Conservation (phyloP, 768 basidiomycete genomes). For the Amanita exitialis region DNA sequence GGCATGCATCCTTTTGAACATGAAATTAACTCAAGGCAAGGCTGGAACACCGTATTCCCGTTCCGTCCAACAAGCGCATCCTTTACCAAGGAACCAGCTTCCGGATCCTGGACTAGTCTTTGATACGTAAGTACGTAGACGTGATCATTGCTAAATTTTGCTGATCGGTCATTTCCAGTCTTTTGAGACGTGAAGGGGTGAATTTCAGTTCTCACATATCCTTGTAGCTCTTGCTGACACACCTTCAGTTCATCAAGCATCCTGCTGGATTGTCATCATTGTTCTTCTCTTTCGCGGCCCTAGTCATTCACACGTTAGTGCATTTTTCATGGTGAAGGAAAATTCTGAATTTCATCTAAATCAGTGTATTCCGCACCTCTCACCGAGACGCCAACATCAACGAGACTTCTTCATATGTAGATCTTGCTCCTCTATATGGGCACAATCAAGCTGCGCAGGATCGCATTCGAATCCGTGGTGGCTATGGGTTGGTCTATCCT, state of each 20-base stretch:
- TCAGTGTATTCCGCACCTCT: slow-evolving; percentile 75
- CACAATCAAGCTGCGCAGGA: slow-evolving; percentile 53
- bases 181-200: slow-evolving; percentile 65
- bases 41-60: slow-evolving; percentile 76
- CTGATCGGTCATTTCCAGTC: slow-evolving; percentile 16
- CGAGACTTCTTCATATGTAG: slow-evolving; percentile 81
- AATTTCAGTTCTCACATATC: slow-evolving; percentile 6
- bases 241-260: slow-evolving; percentile 55
- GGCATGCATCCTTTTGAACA: background rate
- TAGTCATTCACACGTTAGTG: slow-evolving; percentile 66
- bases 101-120: slow-evolving; percentile 78
- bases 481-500: slow-evolving; percentile 55
- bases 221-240: slow-evolving; percentile 1
- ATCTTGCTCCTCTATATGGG: slow-evolving; percentile 78
- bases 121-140: slow-evolving; percentile 41
- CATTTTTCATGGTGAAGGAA: background rate
- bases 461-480: slow-evolving; percentile 45
- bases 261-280: slow-evolving; percentile 71
- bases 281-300: slow-evolving; percentile 77
- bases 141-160: background rate
- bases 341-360: background rate
- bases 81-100: slow-evolving; percentile 55
- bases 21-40: slow-evolving; percentile 13
- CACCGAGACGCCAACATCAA: slow-evolving; percentile 61
- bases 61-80: slow-evolving; percentile 62